Evolutionary conservation across 2,329 filamentous ascomycete species (phyloP).

Genomic region (Biscogniauxia marginata): DNA sequence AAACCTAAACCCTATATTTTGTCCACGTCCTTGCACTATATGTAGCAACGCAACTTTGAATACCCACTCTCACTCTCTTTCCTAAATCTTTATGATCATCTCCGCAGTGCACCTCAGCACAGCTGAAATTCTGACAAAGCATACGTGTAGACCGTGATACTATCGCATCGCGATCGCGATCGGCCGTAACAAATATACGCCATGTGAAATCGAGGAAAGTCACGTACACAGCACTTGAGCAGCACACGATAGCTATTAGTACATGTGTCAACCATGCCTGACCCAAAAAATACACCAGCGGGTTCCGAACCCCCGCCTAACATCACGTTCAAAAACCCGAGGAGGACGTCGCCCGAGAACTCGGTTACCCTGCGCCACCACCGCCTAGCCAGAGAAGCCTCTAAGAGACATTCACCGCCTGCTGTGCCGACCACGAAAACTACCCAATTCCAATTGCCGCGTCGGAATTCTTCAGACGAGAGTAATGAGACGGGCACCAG

Average conservation of each 20-base stretch:
- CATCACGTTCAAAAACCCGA: conserved; percentile 30
- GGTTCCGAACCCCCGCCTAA: conserved; percentile 21
- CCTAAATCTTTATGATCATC: neutral
- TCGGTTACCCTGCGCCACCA: conserved; percentile 50
- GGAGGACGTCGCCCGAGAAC: conserved; percentile 43
- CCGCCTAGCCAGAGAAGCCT: conserved; percentile 43
- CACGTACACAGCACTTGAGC: neutral
- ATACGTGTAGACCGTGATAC: neutral
- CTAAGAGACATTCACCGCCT: conserved; percentile 20
- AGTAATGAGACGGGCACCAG: conserved; percentile 49
- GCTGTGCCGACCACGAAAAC: conserved; percentile 13
- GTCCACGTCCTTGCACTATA: too few species aligned
- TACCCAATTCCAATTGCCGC: conserved; percentile 17
- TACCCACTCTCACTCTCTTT: neutral
- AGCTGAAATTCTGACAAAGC: neutral
- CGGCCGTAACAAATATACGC: conserved; percentile 6
- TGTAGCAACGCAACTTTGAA: neutral
- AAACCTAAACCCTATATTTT: neutral
- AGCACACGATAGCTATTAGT: conserved; percentile 16
- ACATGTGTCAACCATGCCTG: conserved; percentile 24
- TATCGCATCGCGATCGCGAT: neutral
- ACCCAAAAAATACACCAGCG: conserved; percentile 24
- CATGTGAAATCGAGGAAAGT: conserved; percentile 11
- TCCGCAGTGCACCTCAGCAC: too few species aligned
- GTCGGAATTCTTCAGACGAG: conserved; percentile 47